phyloP scores from a whole-genome alignment of 2,329 filamentous ascomycete genomes.

The Neophaeococcomyces mojaviensis region DNA sequence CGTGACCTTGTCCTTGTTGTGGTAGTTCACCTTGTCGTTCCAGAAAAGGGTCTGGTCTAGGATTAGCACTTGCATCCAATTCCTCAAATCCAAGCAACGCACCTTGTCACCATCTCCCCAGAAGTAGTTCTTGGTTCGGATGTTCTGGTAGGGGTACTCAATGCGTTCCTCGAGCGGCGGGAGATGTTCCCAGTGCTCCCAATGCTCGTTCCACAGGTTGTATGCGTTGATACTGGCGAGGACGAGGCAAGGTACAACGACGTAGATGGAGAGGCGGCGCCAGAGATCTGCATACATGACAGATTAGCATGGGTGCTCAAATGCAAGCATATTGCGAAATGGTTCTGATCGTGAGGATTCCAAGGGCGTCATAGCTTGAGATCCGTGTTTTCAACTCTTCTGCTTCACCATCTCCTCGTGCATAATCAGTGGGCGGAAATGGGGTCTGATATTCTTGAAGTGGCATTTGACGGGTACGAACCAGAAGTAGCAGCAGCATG shows the following conservation, averaged over 20 bases:
- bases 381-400: background rate
- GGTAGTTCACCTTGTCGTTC: slow-evolving; percentile 93
- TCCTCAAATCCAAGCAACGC: too few species aligned
- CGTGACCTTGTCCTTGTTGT: slow-evolving; percentile 74
- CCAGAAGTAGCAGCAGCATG: slow-evolving; percentile 79
- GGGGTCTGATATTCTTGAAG: slow-evolving; percentile 8
- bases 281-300: slow-evolving; percentile 4
- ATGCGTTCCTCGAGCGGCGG: slow-evolving; percentile 80
- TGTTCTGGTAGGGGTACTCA: slow-evolving; percentile 97
- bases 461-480: slow-evolving; percentile 41
- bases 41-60: slow-evolving; percentile 63
- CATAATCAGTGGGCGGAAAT: background rate
- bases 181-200: slow-evolving; percentile 87
- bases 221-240: slow-evolving; percentile 75
- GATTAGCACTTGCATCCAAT: too few species aligned
- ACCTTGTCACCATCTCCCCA: slow-evolving; percentile 97
- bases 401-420: background rate
- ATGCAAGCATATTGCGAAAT: too few species aligned
- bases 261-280: slow-evolving; percentile 27
- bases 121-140: slow-evolving; percentile 89
- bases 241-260: slow-evolving; percentile 63
- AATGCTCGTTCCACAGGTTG: slow-evolving; percentile 89
- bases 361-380: too few species aligned
- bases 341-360: too few species aligned
- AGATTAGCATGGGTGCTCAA: background rate